Conservation (phyloP, 768 basidiomycete species). For the Daedalea quercina region DNA sequence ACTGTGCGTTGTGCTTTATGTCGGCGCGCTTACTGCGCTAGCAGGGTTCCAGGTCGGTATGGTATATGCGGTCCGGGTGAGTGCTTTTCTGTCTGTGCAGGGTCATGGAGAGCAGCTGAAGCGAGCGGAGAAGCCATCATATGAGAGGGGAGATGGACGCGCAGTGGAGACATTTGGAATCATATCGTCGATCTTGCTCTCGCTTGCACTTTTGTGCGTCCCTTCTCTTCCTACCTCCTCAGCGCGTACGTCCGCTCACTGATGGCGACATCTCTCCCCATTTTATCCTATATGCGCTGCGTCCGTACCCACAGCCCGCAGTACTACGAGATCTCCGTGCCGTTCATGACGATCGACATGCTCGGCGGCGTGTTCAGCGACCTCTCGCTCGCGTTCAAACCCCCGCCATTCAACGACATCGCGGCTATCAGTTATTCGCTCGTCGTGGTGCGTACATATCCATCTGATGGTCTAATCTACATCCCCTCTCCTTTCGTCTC, state of each 20-base stretch:
- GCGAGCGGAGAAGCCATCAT: conserved; percentile 26
- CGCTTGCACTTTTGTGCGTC: conserved; percentile 38
- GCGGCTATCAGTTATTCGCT: conserved; percentile 56
- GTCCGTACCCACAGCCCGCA: conserved; percentile 60
- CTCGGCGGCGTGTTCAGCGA: conserved; percentile 65
- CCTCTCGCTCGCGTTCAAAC: conserved; percentile 61
- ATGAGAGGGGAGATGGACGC: conserved; percentile 27
- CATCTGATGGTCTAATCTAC: background rate
- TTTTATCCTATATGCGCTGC: too few species aligned
- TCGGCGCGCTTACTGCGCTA: conserved; percentile 34
- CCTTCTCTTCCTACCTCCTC: background rate
- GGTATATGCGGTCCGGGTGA: conserved; percentile 49
- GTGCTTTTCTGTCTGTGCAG: conserved; percentile 14
- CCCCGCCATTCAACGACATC: conserved; percentile 48
- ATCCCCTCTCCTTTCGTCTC: background rate
- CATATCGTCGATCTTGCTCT: conserved; percentile 49
- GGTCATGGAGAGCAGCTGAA: background rate
- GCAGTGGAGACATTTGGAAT: conserved; percentile 54
- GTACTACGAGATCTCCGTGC: conserved; percentile 69
- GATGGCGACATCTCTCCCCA: too few species aligned
- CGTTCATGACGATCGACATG: conserved; percentile 66
- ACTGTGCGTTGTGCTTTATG: conserved; percentile 29
- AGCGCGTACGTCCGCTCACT: too few species aligned
- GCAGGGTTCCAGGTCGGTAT: conserved; percentile 56
- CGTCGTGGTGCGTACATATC: conserved; percentile 37